phyloP scores from a whole-genome alignment of 306 rosid species.

The Cajanus cajan region DNA sequence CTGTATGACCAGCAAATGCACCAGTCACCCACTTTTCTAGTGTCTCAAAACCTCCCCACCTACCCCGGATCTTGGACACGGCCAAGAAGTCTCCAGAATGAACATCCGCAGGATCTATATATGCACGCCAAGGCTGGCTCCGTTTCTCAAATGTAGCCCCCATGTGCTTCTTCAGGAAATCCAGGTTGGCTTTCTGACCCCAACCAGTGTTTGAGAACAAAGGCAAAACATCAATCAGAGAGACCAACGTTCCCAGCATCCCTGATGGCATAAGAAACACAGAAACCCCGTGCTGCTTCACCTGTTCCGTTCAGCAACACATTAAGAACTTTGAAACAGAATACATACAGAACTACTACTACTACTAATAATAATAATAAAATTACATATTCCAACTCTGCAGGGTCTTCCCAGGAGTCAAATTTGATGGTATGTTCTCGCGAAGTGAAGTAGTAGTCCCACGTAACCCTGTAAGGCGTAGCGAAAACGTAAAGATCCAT shows the following conservation, averaged over 20 bases:
- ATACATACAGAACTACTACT: neutral
- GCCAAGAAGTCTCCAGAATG: constrained; percentile 87
- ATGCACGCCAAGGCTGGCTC: constrained; percentile 58
- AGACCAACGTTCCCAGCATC: constrained; percentile 82
- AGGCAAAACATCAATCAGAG: constrained; percentile 76
- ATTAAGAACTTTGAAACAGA: constrained; percentile 15
- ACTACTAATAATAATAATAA: neutral
- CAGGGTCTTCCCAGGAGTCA: constrained; percentile 85
- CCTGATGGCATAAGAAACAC: constrained; percentile 97
- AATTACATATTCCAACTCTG: constrained; percentile 85
- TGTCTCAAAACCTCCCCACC: constrained; percentile 95
- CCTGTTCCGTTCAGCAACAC: constrained; percentile 48
- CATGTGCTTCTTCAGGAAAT: constrained; percentile 80
- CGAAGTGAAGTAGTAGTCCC: constrained; percentile 88
- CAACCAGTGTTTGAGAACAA: constrained; percentile 76
- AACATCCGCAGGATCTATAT: constrained; percentile 70
- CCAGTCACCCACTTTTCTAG: constrained; percentile 93
- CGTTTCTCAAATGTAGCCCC: constrained; percentile 80
- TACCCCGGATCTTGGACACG: constrained; percentile 85
- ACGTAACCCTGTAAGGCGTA: constrained; percentile 82
- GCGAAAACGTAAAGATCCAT: constrained; percentile 93
- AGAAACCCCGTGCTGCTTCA: constrained; percentile 84
- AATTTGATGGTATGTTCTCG: constrained; percentile 71
- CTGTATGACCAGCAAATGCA: constrained; percentile 90
- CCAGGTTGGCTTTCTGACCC: constrained; percentile 84